Evolutionary conservation across 225 moss, liverwort and hornwort genomes (phyloP), one percentile per base, ranked within the genome.

Genomic region (Takakia lepidozioides): DNA sequence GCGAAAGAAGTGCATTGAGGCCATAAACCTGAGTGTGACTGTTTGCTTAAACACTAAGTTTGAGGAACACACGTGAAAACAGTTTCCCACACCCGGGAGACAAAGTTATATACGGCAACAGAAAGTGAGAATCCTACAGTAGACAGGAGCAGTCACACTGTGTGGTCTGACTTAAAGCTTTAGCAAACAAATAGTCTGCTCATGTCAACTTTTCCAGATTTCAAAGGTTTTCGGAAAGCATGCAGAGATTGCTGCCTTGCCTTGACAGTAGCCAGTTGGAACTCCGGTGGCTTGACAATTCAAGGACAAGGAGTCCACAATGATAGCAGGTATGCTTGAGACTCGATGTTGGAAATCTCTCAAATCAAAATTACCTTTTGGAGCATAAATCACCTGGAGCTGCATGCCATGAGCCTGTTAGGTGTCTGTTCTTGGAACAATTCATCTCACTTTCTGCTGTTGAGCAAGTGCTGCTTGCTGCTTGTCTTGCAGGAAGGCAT

Each of bases 341-440:
- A 66, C 56, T 20, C 56, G 50, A 45, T 72, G 65, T 49, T 72
- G 66, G 21, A 72, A 72, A 7, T 65, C 42, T 43, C 71, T 56
- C 35, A 72, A 38, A 41, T 71, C 54, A 44, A 71, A 71, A 10
- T 21, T 15, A n/a, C 48, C 50, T 3, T 39, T 23, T 20, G 71
- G 65, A 38, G 22, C 46, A 18, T 56, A 55, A 29, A 56, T 27
- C 2, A 71, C 58, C 4, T 59, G 60, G 23, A 66, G 32, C 71
- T 72, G 64, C 57, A n/a, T 46, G n/a, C 38, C 27, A 47, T 40
- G 2, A 23, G 10, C 29, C 7, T 9, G 10, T 4, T 3, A 54
- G 42, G 13, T 7, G 27, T 34, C 20, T 16, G 13, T 29, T 29
- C 13, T 9, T 35, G 51, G 22, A 8, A 20, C 3, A 15, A 17